phyloP scores from a whole-genome alignment of 2,329 filamentous ascomycete species.

The Cercospora nicotianae region DNA sequence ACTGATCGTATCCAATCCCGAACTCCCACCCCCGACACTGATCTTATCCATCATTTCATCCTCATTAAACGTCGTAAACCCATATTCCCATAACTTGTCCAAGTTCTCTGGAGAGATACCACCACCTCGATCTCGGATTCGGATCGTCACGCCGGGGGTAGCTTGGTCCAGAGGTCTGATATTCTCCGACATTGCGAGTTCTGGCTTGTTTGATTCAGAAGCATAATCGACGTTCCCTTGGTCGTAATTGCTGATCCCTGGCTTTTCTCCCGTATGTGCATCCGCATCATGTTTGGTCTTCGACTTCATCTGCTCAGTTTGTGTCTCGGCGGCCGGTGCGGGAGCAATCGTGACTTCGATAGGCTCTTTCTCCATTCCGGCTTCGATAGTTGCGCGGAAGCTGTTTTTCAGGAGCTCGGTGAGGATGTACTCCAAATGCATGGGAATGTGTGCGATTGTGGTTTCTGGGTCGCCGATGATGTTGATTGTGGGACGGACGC shows the following conservation, averaged over 20 bases:
- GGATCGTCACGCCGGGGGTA: conserved; percentile 83
- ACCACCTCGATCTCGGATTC: conserved; percentile 92
- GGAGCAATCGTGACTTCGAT: conserved; percentile 90
- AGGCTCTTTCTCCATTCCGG: conserved; percentile 73
- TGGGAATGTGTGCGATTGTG: conserved; percentile 90
- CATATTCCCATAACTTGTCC: conserved; percentile 92
- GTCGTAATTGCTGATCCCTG: conserved; percentile 36
- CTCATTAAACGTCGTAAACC: conserved; percentile 90
- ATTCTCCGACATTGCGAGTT: conserved; percentile 34
- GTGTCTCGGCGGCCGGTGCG: conserved; percentile 53
- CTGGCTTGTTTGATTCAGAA: conserved; percentile 30
- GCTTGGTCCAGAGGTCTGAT: conserved; percentile 51
- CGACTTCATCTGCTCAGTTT: conserved; percentile 20
- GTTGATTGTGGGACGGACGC: conserved; percentile 74
- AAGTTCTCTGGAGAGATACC: conserved; percentile 84
- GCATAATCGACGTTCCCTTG: conserved; percentile 42
- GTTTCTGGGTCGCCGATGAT: conserved; percentile 85
- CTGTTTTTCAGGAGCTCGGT: conserved; percentile 97
- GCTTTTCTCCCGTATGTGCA: conserved; percentile 15
- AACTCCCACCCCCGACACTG: conserved; percentile 50
- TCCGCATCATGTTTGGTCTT: conserved; percentile 22
- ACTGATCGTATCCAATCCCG: conserved; percentile 74
- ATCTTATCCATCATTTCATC: conserved; percentile 55
- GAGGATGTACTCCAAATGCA: conserved; percentile 95
- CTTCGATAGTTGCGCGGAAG: conserved; percentile 89